Percentiles rank a stretch among this genome's conserved stretches.
phyloP scores from a whole-genome alignment of 768 basidiomycete species.

The Lentinula aciculospora region DNA sequence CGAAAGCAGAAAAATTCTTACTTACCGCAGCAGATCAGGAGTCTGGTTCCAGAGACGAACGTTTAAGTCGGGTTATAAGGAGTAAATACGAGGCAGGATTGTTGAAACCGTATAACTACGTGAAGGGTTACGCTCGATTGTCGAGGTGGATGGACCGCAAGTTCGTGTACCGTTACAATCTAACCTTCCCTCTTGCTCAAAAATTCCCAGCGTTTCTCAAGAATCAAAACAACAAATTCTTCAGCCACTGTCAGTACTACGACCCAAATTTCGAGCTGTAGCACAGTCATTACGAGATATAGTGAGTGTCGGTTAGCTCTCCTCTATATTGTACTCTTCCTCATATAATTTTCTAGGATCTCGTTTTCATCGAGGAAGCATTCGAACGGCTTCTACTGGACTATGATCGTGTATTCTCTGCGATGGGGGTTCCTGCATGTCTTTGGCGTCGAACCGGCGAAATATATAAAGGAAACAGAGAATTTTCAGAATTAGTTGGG shows the following conservation, averaged over 20 bases:
- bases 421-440: constrained; percentile 96
- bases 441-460: constrained; percentile 96
- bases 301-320: constrained; percentile 32
- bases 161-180: constrained; percentile 32
- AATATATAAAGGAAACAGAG: constrained; percentile 97
- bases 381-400: constrained; percentile 94
- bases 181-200: background rate
- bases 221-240: constrained; percentile 90
- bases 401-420: constrained; percentile 90
- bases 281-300: constrained; percentile 83
- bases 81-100: constrained; percentile 97
- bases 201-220: constrained; percentile 63
- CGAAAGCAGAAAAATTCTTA: constrained; percentile 83
- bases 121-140: constrained; percentile 88
- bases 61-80: constrained; percentile 85
- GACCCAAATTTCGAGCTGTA: constrained; percentile 83
- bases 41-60: constrained; percentile 83
- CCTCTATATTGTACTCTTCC: background rate
- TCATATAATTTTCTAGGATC: constrained; percentile 42
- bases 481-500: constrained; percentile 88
- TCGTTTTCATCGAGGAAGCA: constrained; percentile 96
- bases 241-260: constrained; percentile 78
- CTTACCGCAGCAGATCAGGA: constrained; percentile 94
- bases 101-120: constrained; percentile 93
- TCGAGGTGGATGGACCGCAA: constrained; percentile 95